Conservation (phyloP, 805 yeast genomes). For the Suhomyces tanzawaensis region DNA sequence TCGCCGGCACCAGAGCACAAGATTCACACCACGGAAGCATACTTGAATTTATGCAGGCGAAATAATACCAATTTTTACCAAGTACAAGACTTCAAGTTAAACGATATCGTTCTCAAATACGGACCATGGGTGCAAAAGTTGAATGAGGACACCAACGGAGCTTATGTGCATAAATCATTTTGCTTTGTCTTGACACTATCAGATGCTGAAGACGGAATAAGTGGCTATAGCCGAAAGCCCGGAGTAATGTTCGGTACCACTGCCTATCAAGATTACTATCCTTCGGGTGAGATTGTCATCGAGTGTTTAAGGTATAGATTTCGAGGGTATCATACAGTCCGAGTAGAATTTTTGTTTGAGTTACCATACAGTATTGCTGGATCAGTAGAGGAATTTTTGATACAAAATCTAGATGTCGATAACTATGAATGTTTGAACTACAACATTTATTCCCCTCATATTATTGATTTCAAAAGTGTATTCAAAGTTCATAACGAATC, state of each 20-base stretch:
- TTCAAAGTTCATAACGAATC: slow-evolving; percentile 1
- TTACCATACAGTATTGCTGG: slow-evolving; percentile 3
- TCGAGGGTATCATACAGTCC: slow-evolving; percentile 5
- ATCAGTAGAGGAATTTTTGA: slow-evolving; percentile 6
- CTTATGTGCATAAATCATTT: slow-evolving; percentile 6
- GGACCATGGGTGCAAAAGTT: slow-evolving; percentile 10
- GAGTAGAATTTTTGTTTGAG: slow-evolving; percentile 6
- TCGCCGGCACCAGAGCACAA: no score
- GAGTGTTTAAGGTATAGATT: slow-evolving; percentile 8
- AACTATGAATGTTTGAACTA: slow-evolving; percentile 6
- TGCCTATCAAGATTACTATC: slow-evolving; percentile 8
- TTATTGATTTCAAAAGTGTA: slow-evolving; percentile 3
- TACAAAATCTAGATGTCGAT: slow-evolving; percentile 2
- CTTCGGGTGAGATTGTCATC: slow-evolving; percentile 10
- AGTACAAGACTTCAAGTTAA: slow-evolving; percentile 3
- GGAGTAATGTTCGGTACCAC: slow-evolving; percentile 9
- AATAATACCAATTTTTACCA: slow-evolving; percentile 6
- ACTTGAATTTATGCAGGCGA: not conserved
- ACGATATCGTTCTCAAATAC: slow-evolving; percentile 7
- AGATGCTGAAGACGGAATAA: not conserved
- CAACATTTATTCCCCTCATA: not conserved
- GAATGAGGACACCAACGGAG: slow-evolving; percentile 5
- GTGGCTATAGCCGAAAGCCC: slow-evolving; percentile 2
- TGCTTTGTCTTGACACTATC: slow-evolving; percentile 5
- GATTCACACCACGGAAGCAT: slow-evolving; percentile 1